These are phyloP conservation scores for Prunus mira DNA, from an alignment of 306 rosid genomes.

Conservation along the genomic window DNA sequence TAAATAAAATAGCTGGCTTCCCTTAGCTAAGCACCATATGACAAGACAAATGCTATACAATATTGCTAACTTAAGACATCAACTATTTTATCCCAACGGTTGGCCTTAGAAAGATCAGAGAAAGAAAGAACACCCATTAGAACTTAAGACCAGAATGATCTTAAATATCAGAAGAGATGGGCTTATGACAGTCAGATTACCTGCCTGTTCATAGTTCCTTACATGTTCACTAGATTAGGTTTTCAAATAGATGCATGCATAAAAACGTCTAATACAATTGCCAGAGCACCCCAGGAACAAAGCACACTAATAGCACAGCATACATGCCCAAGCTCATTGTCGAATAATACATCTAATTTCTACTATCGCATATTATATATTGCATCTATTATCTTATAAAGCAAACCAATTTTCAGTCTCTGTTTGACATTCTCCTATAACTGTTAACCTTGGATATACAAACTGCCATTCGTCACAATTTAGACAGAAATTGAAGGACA, in stretches of 20 bases:
- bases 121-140: neutral
- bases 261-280: neutral
- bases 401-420: neutral
- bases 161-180: neutral
- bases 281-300: neutral
- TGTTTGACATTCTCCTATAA: neutral
- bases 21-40: neutral
- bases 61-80: neutral
- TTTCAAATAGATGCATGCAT: neutral
- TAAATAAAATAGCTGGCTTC: neutral
- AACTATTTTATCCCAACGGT: neutral
- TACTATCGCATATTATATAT: neutral
- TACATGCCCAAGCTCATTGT: neutral
- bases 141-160: neutral
- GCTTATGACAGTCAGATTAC: neutral
- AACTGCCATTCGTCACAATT: conserved; percentile 19
- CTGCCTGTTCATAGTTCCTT: neutral
- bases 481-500: conserved; percentile 16
- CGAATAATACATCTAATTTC: neutral
- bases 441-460: conserved; percentile 1
- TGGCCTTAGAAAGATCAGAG: neutral
- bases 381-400: no score
- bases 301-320: neutral
- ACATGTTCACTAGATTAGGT: neutral
- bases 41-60: neutral